phyloP scores from a whole-genome alignment of 768 basidiomycete species.

The Solioccasus polychromus region DNA sequence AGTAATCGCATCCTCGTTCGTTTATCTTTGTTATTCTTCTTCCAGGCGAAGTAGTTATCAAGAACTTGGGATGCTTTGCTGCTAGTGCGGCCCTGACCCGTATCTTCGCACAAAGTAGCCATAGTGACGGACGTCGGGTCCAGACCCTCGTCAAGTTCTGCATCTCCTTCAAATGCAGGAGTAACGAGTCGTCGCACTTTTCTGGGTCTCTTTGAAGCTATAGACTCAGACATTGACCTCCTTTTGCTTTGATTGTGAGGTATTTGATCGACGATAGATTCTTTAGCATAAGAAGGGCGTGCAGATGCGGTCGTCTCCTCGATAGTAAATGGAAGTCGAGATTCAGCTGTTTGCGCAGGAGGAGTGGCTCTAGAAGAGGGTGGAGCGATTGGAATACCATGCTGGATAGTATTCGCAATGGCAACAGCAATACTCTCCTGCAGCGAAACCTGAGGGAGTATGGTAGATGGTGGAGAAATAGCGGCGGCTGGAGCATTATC shows the following conservation, averaged over 20 bases:
- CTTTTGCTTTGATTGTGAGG: conserved; percentile 16
- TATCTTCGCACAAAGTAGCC: conserved; percentile 76
- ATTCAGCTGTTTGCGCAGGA: neutral
- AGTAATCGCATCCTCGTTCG: conserved; percentile 56
- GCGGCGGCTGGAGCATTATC: neutral
- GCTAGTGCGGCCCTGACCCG: conserved; percentile 75
- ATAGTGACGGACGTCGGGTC: conserved; percentile 85
- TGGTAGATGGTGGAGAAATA: conserved; percentile 2
- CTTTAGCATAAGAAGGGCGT: conserved; percentile 18
- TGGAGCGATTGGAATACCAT: conserved; percentile 16
- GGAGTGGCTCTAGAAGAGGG: conserved; percentile 18
- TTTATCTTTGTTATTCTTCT: conserved; percentile 63
- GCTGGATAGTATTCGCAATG: conserved; percentile 3
- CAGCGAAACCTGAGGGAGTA: conserved; percentile 9
- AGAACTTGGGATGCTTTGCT: conserved; percentile 72
- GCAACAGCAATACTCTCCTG: conserved; percentile 1
- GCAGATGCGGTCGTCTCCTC: neutral
- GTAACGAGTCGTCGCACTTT: conserved; percentile 44
- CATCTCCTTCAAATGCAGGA: conserved; percentile 55
- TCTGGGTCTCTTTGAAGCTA: conserved; percentile 31
- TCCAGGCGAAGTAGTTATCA: conserved; percentile 71
- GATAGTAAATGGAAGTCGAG: neutral
- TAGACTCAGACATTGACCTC: conserved; percentile 17
- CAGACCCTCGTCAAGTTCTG: conserved; percentile 70
- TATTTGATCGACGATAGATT: conserved; percentile 7